Evolutionary conservation across 2,329 filamentous ascomycete species (phyloP), one percentile per base, ranked within the genome.

Genomic region (Monosporascus sp.): DNA sequence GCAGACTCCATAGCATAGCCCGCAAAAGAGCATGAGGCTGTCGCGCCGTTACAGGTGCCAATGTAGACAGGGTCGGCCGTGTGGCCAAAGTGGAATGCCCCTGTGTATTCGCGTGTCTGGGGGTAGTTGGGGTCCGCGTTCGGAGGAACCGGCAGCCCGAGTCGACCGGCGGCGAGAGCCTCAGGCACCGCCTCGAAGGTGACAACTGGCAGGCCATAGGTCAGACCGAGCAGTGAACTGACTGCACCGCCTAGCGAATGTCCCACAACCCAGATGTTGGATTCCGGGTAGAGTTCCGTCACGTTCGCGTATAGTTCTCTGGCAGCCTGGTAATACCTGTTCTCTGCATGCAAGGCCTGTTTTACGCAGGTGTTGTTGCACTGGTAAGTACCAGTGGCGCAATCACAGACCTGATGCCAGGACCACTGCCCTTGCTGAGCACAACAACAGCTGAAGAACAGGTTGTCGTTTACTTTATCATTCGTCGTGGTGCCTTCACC

Each of bases 371-470:
- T 96, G 61, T 90, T 86, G 74, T 97, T 97, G 76, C 92, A 97
- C 15, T 86, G 86, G 66, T 91, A 97, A 1, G 91, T 90, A 11
- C 84, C 83, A 2, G 88, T 89, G 57, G 91, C 90, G 68, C 94
- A 99, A 68, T 96, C 88, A 71, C 94, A 99, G 52, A 96, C 91
- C 67, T 95, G 88, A 55, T 89, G 86, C 86, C 91, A 97, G 17
- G 91, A 84, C 73, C 86, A 91, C 58, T 91, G 90, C 0, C 92
- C 91, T 62, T 95, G 92, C 72, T 97, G 91, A 4, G 85, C 94
- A 71, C 94, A 99, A 71, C 94, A 99, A 73, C 94, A 99, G 66
- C 92, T 96, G 74, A 97, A 97, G 72, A 96, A 96, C 9, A 99
- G 78, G 67, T 99, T 99, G 72, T 99, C 94, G 68, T 97, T 99